phyloP scores from a whole-genome alignment of 2,329 filamentous ascomycete species.

The Conoideocrella luteorostrata region DNA sequence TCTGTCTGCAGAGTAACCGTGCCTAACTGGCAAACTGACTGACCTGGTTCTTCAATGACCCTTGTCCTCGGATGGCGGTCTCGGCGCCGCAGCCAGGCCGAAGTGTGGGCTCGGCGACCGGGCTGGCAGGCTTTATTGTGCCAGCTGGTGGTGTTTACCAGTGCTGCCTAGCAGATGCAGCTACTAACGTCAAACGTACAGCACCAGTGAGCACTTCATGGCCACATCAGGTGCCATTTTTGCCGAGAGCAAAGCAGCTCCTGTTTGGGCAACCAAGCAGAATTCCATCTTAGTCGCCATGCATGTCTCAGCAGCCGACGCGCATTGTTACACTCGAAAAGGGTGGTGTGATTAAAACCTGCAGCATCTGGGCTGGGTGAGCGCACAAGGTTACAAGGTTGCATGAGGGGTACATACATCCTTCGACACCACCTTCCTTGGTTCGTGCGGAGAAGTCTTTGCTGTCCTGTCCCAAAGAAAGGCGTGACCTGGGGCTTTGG shows the following conservation, averaged over 20 bases:
- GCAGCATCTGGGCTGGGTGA: not conserved
- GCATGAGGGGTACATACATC: conserved; percentile 1
- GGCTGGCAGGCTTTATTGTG: not conserved
- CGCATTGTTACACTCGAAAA: conserved; percentile 2
- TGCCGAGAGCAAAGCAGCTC: too few relatives aligned
- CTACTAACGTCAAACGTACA: too few relatives aligned
- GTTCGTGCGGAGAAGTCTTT: too few relatives aligned
- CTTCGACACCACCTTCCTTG: not conserved
- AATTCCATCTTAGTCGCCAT: not conserved
- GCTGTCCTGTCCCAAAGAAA: too few relatives aligned
- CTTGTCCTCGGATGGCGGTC: conserved; percentile 1
- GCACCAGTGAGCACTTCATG: too few relatives aligned
- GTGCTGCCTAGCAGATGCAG: not conserved
- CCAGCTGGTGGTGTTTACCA: not conserved
- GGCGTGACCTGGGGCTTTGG: too few relatives aligned
- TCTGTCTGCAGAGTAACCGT: too few relatives aligned
- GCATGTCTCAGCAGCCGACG: not conserved
- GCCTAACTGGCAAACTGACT: not conserved
- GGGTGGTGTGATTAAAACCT: not conserved
- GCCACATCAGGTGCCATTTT: too few relatives aligned
- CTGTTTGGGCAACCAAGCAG: too few relatives aligned
- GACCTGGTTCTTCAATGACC: too few relatives aligned
- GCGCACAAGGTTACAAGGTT: not conserved
- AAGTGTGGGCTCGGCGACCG: conserved; percentile 6
- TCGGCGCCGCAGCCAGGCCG: conserved; percentile 7